phyloP scores from a whole-genome alignment of 305 asterid genomes.

The Salvia sclarea region DNA sequence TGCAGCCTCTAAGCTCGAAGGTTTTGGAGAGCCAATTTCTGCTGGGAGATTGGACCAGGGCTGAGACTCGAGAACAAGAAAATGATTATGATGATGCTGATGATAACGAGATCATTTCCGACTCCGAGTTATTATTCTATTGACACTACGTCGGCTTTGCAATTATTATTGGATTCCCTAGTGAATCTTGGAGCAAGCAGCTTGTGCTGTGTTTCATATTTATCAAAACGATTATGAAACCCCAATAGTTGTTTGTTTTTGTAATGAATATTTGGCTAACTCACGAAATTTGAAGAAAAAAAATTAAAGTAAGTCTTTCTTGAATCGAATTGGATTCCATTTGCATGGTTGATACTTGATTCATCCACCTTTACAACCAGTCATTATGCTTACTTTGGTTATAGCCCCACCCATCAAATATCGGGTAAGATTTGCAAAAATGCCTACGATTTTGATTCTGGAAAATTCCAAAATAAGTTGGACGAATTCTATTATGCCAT shows the following conservation, averaged over 20 bases:
- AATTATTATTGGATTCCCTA: too few relatives aligned
- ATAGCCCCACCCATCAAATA: slow-evolving; percentile 31
- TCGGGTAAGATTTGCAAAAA: slow-evolving; percentile 30
- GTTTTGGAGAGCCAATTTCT: neutral
- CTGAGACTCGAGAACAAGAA: neutral
- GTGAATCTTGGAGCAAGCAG: neutral
- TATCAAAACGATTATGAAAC: neutral
- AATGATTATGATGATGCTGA: neutral
- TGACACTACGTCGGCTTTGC: too few relatives aligned
- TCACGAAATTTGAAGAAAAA: neutral
- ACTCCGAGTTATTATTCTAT: too few relatives aligned
- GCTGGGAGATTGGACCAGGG: slow-evolving; percentile 7
- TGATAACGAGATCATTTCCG: neutral
- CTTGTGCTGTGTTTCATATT: too few relatives aligned
- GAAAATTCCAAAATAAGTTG: neutral
- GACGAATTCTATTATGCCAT: slow-evolving; percentile 27
- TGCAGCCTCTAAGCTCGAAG: neutral
- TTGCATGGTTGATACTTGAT: slow-evolving; percentile 8
- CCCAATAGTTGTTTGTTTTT: neutral
- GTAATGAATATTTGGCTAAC: neutral
- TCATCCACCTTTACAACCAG: slow-evolving; percentile 39
- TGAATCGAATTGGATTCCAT: slow-evolving; percentile 42
- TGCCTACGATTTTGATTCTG: slow-evolving; percentile 20
- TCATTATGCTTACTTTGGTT: slow-evolving; percentile 33
- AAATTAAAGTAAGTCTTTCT: too few relatives aligned